These are phyloP conservation scores for Ceratocystis alfenasii DNA, from an alignment of 2,329 filamentous ascomycete genomes.

Conservation along the genomic window DNA sequence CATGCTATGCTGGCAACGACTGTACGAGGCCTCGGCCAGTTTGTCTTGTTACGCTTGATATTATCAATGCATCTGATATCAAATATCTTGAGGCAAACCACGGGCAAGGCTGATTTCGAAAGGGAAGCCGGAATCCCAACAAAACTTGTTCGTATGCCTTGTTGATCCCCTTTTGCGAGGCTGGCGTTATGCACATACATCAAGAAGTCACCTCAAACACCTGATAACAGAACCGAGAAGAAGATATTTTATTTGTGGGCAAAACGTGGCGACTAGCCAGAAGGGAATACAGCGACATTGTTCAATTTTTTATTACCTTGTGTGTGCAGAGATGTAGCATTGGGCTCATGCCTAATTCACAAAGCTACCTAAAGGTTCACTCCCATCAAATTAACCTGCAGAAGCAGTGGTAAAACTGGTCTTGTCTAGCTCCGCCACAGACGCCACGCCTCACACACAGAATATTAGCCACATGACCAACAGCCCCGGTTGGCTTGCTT, in stretches of 20 bases:
- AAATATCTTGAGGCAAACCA: neutral
- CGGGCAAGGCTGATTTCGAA: neutral
- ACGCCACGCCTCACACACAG: neutral
- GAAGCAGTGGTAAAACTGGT: neutral
- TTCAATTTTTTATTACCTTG: neutral
- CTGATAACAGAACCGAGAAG: neutral
- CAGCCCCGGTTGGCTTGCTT: neutral
- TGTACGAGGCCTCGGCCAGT: neutral
- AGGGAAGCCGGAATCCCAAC: neutral
- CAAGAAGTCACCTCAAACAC: neutral
- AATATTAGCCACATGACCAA: neutral
- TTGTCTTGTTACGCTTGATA: neutral
- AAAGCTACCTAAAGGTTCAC: neutral
- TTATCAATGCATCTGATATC: neutral
- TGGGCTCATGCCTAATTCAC: neutral
- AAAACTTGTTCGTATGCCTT: conserved; percentile 1
- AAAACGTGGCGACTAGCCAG: neutral
- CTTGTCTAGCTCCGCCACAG: conserved; percentile 1
- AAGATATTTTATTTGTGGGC: neutral
- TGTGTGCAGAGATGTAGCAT: neutral
- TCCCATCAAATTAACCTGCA: too few relatives aligned
- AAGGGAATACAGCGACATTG: neutral
- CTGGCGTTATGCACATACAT: neutral
- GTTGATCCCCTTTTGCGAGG: neutral
- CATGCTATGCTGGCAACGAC: neutral